Evolutionary conservation across 345 rosid genomes (phyloP), one percentile per base, ranked within the genome.

Genomic region (Boechera divaricarpa): DNA sequence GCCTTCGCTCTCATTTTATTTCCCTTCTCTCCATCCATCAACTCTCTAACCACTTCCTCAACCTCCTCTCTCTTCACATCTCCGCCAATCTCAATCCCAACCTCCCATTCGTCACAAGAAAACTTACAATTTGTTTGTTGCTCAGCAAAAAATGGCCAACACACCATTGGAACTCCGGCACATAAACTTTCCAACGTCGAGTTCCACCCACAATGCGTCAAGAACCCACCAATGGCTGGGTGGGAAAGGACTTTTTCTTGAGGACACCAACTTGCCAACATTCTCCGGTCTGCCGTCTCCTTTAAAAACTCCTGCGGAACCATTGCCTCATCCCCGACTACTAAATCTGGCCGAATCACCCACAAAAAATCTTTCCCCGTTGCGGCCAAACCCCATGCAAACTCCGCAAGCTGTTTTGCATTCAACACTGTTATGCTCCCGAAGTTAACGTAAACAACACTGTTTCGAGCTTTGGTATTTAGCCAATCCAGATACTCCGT

Each of bases 201-300:
- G 66, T 88, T 88, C 92, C 92, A 88, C 9, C 92, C 92, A 16
- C 73, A 76, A 13, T 88, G 92, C 0, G 90, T 86, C 45, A 88
- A 78, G 70, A 88, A 83, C 6, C 86, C 90, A 2, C 88, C 88
- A 0, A 83, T n/a, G 0, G 90, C 60, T 4, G 83, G 85, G 78
- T 88, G 90, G 29, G 35, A 75, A 4, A 88, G 72, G 39, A 88
- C 87, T 56, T 75, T 48, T 57, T 83, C 86, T 13, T 88, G 90
- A 1, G 88, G 85, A 57, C 90, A 86, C 90, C 92, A 88, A 44
- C 74, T 77, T 4, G 84, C 53, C 26, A 88, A 1, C 6, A 82
- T 8, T 5, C 87, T 78, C 35, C 90, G 67, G 2, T 62, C 81
- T n/a, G 52, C 71, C 1, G 84, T 88, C 56, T 79, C 81, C 0